These are phyloP conservation scores for Emericellopsis atlantica DNA, from an alignment of 2,329 filamentous ascomycete species.

Conservation along the genomic window DNA sequence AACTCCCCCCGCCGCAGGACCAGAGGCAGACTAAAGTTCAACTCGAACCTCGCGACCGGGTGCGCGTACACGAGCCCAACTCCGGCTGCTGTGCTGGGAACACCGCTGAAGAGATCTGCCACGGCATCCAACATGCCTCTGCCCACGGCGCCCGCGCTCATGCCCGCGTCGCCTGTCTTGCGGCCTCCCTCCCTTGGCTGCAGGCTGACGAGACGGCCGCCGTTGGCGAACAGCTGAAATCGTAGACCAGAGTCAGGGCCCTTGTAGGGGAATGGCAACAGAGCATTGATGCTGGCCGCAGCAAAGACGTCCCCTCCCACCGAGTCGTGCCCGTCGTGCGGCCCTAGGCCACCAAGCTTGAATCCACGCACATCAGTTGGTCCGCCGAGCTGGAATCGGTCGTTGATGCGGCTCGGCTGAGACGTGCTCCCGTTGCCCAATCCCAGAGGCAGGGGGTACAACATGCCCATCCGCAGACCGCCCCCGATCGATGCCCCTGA, in stretches of 20 bases:
- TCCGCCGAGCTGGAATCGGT: constrained; percentile 89
- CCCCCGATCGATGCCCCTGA: constrained; percentile 75
- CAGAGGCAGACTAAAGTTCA: constrained; percentile 88
- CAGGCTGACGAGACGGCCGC: constrained; percentile 71
- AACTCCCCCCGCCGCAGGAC: constrained; percentile 74
- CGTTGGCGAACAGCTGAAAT: constrained; percentile 84
- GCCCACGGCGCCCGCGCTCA: constrained; percentile 31
- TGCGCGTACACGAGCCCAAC: constrained; percentile 91
- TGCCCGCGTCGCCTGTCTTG: constrained; percentile 17
- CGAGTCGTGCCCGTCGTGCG: constrained; percentile 73
- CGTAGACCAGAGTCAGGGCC: constrained; percentile 76
- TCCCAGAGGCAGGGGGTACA: constrained; percentile 68
- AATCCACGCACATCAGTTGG: constrained; percentile 94
- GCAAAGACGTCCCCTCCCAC: constrained; percentile 88
- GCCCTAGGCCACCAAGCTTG: constrained; percentile 76
- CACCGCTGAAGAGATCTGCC: constrained; percentile 56
- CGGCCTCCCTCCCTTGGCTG: constrained; percentile 36
- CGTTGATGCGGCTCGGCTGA: constrained; percentile 69
- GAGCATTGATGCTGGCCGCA: constrained; percentile 74
- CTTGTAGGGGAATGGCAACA: constrained; percentile 72
- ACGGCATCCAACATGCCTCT: constrained; percentile 49
- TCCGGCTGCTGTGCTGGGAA: constrained; percentile 78
- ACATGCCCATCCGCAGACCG: constrained; percentile 66
- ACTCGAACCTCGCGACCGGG: constrained; percentile 81
- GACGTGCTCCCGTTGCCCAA: constrained; percentile 36